A percentile compares a stretch with the other conserved stretches of the same genome.
Conservation (phyloP, 2,329 filamentous ascomycete species). For the Lithohypha guttulata region DNA sequence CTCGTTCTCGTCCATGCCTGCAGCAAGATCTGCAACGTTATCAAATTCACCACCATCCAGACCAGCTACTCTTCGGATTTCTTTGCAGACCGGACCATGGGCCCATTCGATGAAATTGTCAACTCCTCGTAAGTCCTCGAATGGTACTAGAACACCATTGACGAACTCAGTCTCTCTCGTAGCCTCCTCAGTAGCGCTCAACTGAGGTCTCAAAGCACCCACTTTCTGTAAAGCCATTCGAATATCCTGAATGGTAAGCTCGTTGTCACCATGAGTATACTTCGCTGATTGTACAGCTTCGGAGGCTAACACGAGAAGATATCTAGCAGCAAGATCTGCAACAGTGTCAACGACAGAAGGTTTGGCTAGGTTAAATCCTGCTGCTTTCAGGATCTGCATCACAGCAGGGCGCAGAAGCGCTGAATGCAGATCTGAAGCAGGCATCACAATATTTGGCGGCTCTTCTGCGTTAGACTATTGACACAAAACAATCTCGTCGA, state of each 20-base stretch:
- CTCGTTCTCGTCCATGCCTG: constrained; percentile 44
- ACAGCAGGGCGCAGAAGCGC: constrained; percentile 76
- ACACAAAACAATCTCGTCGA: background rate
- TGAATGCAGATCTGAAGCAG: constrained; percentile 49
- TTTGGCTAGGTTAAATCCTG: constrained; percentile 75
- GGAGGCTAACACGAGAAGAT: constrained; percentile 64
- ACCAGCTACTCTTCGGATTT: constrained; percentile 71
- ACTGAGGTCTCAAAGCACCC: constrained; percentile 61
- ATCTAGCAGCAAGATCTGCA: constrained; percentile 76
- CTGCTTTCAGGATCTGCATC: constrained; percentile 81
- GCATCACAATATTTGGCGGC: constrained; percentile 28
- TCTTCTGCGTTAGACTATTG: too few species aligned
- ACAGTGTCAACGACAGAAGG: constrained; percentile 75
- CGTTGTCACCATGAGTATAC: constrained; percentile 56
- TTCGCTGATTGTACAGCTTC: constrained; percentile 61
- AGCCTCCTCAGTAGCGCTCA: constrained; percentile 57
- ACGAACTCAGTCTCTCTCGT: constrained; percentile 43
- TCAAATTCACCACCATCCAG: constrained; percentile 50
- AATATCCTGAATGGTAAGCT: constrained; percentile 62
- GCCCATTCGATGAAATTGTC: constrained; percentile 74
- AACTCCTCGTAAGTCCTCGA: constrained; percentile 65
- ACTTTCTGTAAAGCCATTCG: constrained; percentile 75
- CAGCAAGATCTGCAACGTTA: constrained; percentile 36
- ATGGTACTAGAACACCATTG: constrained; percentile 20
- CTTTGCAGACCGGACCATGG: constrained; percentile 58